A percentile compares a stretch with the other conserved stretches of the same genome.
These are phyloP conservation scores for Colletotrichum tropicale DNA, from an alignment of 2,329 filamentous ascomycete genomes.

Conservation along the genomic window DNA sequence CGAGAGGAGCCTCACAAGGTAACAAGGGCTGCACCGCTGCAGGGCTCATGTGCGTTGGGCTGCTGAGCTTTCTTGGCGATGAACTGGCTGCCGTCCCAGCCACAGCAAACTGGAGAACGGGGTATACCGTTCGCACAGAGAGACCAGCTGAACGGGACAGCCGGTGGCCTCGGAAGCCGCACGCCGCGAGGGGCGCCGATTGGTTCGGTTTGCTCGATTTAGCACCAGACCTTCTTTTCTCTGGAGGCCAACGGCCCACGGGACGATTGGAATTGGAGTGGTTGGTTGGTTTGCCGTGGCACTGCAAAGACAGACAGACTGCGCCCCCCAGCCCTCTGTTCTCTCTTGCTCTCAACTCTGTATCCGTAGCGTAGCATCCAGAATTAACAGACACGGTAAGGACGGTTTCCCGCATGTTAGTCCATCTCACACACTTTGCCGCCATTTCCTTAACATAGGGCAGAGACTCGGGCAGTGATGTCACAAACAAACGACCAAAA, in stretches of 20 bases:
- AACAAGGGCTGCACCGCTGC: neutral
- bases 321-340: neutral
- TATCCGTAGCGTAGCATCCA: neutral
- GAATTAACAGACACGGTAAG: neutral
- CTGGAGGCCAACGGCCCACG: neutral
- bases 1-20: constrained; percentile 5
- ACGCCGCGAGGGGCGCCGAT: neutral
- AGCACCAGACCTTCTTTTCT: neutral
- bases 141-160: neutral
- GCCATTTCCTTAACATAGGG: neutral
- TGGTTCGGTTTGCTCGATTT: neutral
- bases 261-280: neutral
- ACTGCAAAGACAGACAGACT: neutral
- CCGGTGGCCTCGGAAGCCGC: neutral
- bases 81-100: neutral
- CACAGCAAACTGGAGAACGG: neutral
- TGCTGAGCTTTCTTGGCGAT: neutral
- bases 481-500: neutral
- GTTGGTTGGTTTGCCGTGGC: neutral
- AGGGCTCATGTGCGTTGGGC: neutral
- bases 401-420: neutral
- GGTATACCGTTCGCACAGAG: neutral
- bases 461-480: neutral
- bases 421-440: neutral
- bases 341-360: neutral